Conservation (phyloP, 1,139 yeast species). For the Suhomyces wounanorum region DNA sequence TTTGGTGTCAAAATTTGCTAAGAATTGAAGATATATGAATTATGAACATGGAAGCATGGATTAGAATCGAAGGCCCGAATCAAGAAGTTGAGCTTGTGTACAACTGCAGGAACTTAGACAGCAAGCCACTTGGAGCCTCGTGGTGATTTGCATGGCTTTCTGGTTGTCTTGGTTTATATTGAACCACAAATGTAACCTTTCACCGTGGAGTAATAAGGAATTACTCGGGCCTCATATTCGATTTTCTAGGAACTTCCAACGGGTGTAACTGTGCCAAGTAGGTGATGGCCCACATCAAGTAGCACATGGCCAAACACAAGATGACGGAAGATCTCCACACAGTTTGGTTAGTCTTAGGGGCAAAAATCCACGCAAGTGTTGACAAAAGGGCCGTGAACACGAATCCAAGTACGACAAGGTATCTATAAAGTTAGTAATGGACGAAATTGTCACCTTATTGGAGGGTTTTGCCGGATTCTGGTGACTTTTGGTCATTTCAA, state of each 20-base stretch:
- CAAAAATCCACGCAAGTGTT: conserved; percentile 62
- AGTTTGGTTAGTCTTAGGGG: conserved; percentile 60
- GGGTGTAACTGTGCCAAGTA: conserved; percentile 80
- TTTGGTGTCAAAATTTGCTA: background rate
- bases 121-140: background rate
- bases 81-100: background rate
- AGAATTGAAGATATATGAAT: background rate
- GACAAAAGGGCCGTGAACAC: conserved; percentile 60
- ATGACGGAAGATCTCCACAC: conserved; percentile 93
- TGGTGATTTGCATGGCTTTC: background rate
- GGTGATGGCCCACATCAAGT: conserved; percentile 93
- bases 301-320: conserved; percentile 83
- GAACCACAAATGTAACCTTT: background rate
- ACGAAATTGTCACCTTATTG: background rate
- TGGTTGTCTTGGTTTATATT: background rate
- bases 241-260: conserved; percentile 76
- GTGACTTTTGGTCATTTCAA: background rate
- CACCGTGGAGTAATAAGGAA: background rate
- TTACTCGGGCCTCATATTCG: conserved; percentile 74
- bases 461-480: background rate
- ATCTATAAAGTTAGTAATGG: conserved; percentile 43
- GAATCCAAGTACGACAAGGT: conserved; percentile 71
- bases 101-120: background rate
- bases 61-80: background rate
- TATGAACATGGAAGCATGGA: background rate